A percentile compares a stretch with the other conserved stretches of the same genome.
Conservation (phyloP, 169 alveolate species). For the Blepharisma undulans region DNA sequence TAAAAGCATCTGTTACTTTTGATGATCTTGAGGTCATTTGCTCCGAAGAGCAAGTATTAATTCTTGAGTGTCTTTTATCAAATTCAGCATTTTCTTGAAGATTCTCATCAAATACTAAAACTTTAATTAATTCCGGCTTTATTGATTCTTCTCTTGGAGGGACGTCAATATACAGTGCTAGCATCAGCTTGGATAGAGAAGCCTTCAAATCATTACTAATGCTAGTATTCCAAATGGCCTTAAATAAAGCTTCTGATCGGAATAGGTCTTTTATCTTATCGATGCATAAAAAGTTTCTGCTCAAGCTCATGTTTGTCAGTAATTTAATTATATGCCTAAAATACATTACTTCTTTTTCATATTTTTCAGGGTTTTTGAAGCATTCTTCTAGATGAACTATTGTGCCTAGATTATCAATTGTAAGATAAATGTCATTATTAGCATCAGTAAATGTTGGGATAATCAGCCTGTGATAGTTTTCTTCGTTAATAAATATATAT, state of each 20-base stretch:
- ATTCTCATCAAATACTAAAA: neutral
- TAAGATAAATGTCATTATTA: neutral
- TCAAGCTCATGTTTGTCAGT: conserved; percentile 57
- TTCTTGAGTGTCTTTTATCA: neutral
- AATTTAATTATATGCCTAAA: conserved; percentile 53
- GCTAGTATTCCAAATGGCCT: conserved; percentile 35
- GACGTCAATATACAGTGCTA: conserved; percentile 16
- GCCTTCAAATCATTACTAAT: conserved; percentile 52
- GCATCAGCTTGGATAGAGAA: conserved; percentile 40
- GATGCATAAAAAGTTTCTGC: conserved; percentile 63
- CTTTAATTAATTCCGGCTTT: neutral
- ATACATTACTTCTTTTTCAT: conserved; percentile 44
- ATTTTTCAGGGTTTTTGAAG: neutral
- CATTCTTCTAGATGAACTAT: conserved; percentile 35
- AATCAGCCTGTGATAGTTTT: neutral
- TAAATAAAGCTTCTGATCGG: conserved; percentile 19
- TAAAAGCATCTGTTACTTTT: neutral
- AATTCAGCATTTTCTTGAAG: neutral
- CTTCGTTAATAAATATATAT: neutral
- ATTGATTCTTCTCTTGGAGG: conserved; percentile 22
- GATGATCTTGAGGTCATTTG: neutral
- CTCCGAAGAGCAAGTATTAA: neutral
- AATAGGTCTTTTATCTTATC: conserved; percentile 52
- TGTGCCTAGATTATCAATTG: neutral
- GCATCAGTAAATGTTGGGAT: neutral